Percentiles rank a stretch among this genome's conserved stretches.
phyloP scores from a whole-genome alignment of 2,329 filamentous ascomycete genomes.

The Hypoxylon sp. region DNA sequence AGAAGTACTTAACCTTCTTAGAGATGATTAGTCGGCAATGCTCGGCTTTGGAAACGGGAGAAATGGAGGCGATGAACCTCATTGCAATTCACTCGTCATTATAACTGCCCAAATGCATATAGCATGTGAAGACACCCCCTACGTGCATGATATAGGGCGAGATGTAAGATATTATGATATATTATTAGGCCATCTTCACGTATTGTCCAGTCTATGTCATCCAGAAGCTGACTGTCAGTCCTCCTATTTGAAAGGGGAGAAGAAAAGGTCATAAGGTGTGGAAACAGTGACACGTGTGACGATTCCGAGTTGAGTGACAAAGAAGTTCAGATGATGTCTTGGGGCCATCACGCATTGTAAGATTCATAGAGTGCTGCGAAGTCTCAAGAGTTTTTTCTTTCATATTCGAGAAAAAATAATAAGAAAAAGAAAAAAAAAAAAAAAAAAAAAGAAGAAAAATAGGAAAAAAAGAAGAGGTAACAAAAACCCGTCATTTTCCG shows the following conservation, averaged over 20 bases:
- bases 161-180: conserved; percentile 13
- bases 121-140: background rate
- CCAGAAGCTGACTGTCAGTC: no score
- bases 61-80: background rate
- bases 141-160: background rate
- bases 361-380: background rate
- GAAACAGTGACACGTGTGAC: conserved; percentile 33
- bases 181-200: no score
- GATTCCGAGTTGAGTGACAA: conserved; percentile 23
- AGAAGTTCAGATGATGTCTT: background rate
- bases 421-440: no score
- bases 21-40: conserved; percentile 16
- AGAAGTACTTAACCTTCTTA: background rate
- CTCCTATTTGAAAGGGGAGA: background rate
- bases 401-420: no score
- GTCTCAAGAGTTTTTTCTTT: no score
- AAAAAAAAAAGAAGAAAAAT: no score
- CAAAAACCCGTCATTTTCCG: no score
- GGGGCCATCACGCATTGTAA: background rate
- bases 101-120: background rate
- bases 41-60: conserved; percentile 17
- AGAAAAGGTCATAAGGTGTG: background rate
- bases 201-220: no score
- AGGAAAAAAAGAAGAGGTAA: no score
- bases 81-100: background rate